A percentile compares a stretch with the other conserved stretches of the same genome.
phyloP scores from a whole-genome alignment of 352 stramenopile genomes.

The Phytophthora quininea region DNA sequence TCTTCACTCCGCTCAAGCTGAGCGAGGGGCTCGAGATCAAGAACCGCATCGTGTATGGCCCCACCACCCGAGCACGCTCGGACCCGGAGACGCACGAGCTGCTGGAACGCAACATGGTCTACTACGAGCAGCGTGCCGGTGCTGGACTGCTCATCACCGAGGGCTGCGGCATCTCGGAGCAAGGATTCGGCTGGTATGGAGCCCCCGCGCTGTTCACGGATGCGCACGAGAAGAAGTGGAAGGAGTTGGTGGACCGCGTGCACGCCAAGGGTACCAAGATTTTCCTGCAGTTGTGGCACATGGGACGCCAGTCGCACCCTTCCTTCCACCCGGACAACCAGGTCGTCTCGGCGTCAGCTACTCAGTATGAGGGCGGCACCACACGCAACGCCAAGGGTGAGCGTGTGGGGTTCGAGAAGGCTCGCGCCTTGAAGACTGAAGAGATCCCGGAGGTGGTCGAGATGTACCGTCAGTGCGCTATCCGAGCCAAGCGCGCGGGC shows the following conservation, averaged over 20 bases:
- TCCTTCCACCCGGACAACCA: slow-evolving; percentile 28
- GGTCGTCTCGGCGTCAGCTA: slow-evolving; percentile 20
- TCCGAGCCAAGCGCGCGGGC: slow-evolving; percentile 67
- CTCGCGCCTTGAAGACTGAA: slow-evolving; percentile 16
- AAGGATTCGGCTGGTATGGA: slow-evolving; percentile 21
- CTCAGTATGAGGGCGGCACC: slow-evolving; percentile 9
- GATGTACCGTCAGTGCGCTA: slow-evolving; percentile 62
- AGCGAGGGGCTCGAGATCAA: slow-evolving; percentile 28
- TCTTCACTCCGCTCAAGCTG: slow-evolving; percentile 31
- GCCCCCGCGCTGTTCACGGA: slow-evolving; percentile 39
- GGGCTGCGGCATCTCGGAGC: slow-evolving; percentile 25
- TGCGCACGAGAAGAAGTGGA: slow-evolving; percentile 38
- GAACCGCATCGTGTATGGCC: slow-evolving; percentile 41
- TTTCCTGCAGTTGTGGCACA: slow-evolving; percentile 78
- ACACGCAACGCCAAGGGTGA: slow-evolving; percentile 30
- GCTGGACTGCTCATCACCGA: slow-evolving; percentile 47
- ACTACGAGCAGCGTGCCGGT: slow-evolving; percentile 38
- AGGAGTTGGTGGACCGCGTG: slow-evolving; percentile 49
- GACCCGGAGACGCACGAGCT: slow-evolving; percentile 9
- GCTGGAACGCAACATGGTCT: slow-evolving; percentile 17
- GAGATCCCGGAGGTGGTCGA: slow-evolving; percentile 48
- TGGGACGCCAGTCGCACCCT: slow-evolving; percentile 55
- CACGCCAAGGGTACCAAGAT: slow-evolving; percentile 67
- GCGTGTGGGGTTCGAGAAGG: slow-evolving; percentile 7
- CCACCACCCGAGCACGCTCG: slow-evolving; percentile 26